A percentile compares a stretch with the other conserved stretches of the same genome.
Evolutionary conservation across 2,329 filamentous ascomycete genomes (phyloP).

Genomic region (Nigrospora sphaerica): DNA sequence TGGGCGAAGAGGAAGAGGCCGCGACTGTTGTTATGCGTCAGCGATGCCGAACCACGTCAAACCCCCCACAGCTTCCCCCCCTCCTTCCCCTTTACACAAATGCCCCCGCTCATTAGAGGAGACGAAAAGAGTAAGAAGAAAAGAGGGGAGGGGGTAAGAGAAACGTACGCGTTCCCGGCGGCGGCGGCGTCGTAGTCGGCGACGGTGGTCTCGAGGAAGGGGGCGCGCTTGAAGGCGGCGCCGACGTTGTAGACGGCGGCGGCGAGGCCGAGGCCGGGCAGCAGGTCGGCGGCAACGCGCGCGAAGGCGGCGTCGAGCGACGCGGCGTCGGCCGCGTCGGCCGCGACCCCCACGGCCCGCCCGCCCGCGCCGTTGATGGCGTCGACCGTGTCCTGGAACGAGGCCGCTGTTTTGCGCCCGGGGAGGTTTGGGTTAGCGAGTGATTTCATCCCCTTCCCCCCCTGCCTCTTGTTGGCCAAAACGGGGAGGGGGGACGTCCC

Average conservation of each 20-base stretch:
- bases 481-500: too few relatives aligned
- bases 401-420: slow-evolving; percentile 33
- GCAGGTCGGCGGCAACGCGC: slow-evolving; percentile 51
- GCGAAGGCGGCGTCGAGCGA: slow-evolving; percentile 47
- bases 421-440: too few relatives aligned
- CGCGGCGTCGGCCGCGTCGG: slow-evolving; percentile 49
- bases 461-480: too few relatives aligned
- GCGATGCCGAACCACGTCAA: background rate
- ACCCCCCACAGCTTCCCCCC: background rate
- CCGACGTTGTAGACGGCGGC: slow-evolving; percentile 68
- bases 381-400: slow-evolving; percentile 56
- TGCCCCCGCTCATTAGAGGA: too few relatives aligned
- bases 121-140: background rate
- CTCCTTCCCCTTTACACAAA: too few relatives aligned
- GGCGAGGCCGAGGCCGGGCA: slow-evolving; percentile 42
- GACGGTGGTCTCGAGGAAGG: slow-evolving; percentile 48
- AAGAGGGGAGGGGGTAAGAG: background rate
- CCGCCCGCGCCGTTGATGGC: slow-evolving; percentile 65
- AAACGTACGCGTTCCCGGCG: slow-evolving; percentile 40
- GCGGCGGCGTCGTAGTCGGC: slow-evolving; percentile 43
- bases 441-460: too few relatives aligned
- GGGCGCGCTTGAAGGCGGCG: slow-evolving; percentile 41
- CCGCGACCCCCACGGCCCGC: slow-evolving; percentile 61
- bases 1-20: slow-evolving; percentile 68
- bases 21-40: slow-evolving; percentile 24